Base-by-base conservation (phyloP, 352 stramenopile species). In the Phytophthora meadii region DNA sequence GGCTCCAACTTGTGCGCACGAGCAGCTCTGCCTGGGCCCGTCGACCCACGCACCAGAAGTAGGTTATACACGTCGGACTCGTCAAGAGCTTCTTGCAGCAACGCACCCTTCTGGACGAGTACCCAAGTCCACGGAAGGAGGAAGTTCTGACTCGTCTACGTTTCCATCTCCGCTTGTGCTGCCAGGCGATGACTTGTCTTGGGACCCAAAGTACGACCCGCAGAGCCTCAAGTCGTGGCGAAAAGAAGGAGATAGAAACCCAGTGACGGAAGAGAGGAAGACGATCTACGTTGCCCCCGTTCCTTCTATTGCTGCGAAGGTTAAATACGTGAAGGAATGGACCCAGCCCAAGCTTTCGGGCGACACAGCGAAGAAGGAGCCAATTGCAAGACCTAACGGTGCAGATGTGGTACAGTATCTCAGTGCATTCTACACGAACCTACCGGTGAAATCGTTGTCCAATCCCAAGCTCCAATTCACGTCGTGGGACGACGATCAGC, bases 151-250 rank as follows among this genome's bases (percentile, higher is more conserved):
- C 5, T 24, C 36, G 6, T 70, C 48, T 17, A 47, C 47, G 14
- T 70, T 70, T 37, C 62, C 47, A 24, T 32, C 45, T n/a, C 62
- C 54, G 15, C 48, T 70, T 15, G 30, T 70, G 19, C 30, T 70
- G 11, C 61, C 61, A 22, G 47, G 19, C 19, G 61, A 70, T 46
- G 61, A 70, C 22, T 54, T 70, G 53, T 57, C 54, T 2, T 60
- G 54, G 48, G 62, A 65, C 45, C 54, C 62, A 8, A 55, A 55
- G 14, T 70, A 65, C 55, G 54, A 50, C 54, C 6, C 47, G 15
- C 62, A 70, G 48, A 70, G 62, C 19, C 40, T 70, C 32, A 65
- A 65, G 48, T 65, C 54, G 5, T 65, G 62, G 62, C 39, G 65
- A 32, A 48, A 52, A 41, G 57, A 65, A 25, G 48, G 54, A 19